Evolutionary conservation across 1,284 basidiomycete species (phyloP).

Genomic region (Pseudozyma hubeiensis): DNA sequence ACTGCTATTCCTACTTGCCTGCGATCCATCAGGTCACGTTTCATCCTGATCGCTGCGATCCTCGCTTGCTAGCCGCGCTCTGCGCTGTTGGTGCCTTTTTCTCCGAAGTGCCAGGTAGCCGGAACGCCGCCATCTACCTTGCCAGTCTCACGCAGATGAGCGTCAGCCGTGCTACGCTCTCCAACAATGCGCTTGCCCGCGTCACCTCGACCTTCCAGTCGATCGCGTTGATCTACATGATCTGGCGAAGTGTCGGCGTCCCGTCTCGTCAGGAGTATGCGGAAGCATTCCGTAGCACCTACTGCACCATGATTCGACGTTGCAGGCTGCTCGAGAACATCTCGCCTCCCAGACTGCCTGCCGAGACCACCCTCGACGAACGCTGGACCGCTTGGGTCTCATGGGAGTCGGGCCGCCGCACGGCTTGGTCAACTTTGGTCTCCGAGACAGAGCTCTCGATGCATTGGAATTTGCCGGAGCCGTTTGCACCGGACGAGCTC

Average conservation of each 20-base stretch:
- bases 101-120: constrained; percentile 26
- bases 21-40: constrained; percentile 39
- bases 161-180: constrained; percentile 7
- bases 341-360: constrained; percentile 14
- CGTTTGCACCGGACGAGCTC: constrained; percentile 22
- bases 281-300: constrained; percentile 23
- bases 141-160: constrained; percentile 18
- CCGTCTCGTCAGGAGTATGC: constrained; percentile 24
- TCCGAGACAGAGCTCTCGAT: constrained; percentile 26
- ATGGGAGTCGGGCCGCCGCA: constrained; percentile 17
- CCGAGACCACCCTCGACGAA: constrained; percentile 8
- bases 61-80: constrained; percentile 21
- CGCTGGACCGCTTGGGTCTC: constrained; percentile 27
- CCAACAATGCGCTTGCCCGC: constrained; percentile 13
- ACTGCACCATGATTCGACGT: constrained; percentile 28
- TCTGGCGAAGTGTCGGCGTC: constrained; percentile 29
- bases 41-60: constrained; percentile 22
- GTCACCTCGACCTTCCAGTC: constrained; percentile 23
- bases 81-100: constrained; percentile 26
- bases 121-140: constrained; percentile 18
- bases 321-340: constrained; percentile 22
- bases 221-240: constrained; percentile 14
- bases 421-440: constrained; percentile 20
- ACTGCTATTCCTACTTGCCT: constrained; percentile 31
- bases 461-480: constrained; percentile 21